Percentiles rank a stretch among this genome's conserved stretches.
Evolutionary conservation across 306 rosid genomes (phyloP).

Genomic region (Biancaea sappan): DNA sequence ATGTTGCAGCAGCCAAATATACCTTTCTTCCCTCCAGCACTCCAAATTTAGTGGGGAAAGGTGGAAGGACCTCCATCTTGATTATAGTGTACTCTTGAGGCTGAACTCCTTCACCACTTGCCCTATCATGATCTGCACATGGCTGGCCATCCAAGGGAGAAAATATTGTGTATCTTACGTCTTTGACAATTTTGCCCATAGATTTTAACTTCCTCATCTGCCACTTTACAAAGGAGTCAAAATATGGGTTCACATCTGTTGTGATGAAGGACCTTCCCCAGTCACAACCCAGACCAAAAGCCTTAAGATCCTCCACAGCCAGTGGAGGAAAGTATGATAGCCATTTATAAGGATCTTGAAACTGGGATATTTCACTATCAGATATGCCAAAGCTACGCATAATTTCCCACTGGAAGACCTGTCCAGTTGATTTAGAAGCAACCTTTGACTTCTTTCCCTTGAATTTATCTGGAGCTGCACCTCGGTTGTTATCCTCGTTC

Average conservation of each 20-base stretch:
- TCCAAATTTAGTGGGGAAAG: slow-evolving; percentile 68
- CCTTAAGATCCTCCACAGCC: slow-evolving; percentile 90
- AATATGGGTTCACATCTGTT: slow-evolving; percentile 75
- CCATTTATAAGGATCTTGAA: slow-evolving; percentile 86
- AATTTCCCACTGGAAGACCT: slow-evolving; percentile 87
- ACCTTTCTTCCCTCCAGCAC: slow-evolving; percentile 76
- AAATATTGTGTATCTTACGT: slow-evolving; percentile 80
- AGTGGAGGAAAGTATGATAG: slow-evolving; percentile 80
- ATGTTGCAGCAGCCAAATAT: slow-evolving; percentile 85
- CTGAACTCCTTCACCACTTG: slow-evolving; percentile 94
- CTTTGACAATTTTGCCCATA: slow-evolving; percentile 87
- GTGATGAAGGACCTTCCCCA: slow-evolving; percentile 95
- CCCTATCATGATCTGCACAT: slow-evolving; percentile 97
- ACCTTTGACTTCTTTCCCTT: slow-evolving; percentile 94
- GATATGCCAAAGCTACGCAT: slow-evolving; percentile 89
- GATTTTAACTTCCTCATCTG: slow-evolving; percentile 91
- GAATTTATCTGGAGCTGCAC: slow-evolving; percentile 62
- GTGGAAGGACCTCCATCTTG: slow-evolving; percentile 81
- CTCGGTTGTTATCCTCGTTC: slow-evolving; percentile 37
- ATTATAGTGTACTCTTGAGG: slow-evolving; percentile 92
- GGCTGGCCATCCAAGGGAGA: slow-evolving; percentile 96
- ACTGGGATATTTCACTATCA: slow-evolving; percentile 70
- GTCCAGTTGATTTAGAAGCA: slow-evolving; percentile 68
- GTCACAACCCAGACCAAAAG: slow-evolving; percentile 92
- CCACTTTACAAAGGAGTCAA: slow-evolving; percentile 85